phyloP scores from a whole-genome alignment of 805 yeast genomes.

The Middelhovenomyces tepae region DNA sequence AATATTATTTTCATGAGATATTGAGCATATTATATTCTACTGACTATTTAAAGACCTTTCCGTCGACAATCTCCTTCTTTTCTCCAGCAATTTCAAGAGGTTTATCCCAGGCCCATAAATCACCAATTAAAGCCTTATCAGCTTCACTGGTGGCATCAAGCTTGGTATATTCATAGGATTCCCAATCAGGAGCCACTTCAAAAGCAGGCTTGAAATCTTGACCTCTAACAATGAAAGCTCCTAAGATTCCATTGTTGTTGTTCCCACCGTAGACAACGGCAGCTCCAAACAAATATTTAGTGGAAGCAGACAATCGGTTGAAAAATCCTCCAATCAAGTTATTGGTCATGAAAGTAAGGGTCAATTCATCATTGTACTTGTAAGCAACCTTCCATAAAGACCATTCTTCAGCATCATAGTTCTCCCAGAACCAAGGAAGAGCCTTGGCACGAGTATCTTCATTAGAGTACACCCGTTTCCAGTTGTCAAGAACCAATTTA shows the following conservation, averaged over 20 bases:
- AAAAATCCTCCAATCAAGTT: slow-evolving; percentile 97
- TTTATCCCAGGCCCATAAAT: slow-evolving; percentile 98
- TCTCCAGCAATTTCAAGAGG: slow-evolving; percentile 77
- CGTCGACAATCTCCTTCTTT: slow-evolving; percentile 84
- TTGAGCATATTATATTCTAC: not conserved
- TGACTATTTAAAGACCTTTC: slow-evolving; percentile 87
- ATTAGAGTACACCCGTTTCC: slow-evolving; percentile 96
- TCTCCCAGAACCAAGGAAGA: slow-evolving; percentile 97
- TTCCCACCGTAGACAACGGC: slow-evolving; percentile 96
- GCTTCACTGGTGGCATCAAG: slow-evolving; percentile 71
- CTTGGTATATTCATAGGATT: slow-evolving; percentile 77
- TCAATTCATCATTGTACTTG: slow-evolving; percentile 97
- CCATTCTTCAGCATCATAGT: slow-evolving; percentile 87
- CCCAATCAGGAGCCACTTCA: slow-evolving; percentile 99
- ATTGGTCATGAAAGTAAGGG: slow-evolving; percentile 96
- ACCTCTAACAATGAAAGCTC: slow-evolving; percentile 93
- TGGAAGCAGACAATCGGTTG: slow-evolving; percentile 85
- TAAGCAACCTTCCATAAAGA: slow-evolving; percentile 90
- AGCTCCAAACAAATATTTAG: slow-evolving; percentile 90
- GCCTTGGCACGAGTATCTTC: slow-evolving; percentile 93
- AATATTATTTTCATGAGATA: too few relatives aligned
- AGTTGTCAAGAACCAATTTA: slow-evolving; percentile 68
- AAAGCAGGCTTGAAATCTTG: slow-evolving; percentile 86
- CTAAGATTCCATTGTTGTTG: slow-evolving; percentile 95
- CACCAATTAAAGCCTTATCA: slow-evolving; percentile 71